phyloP scores from a whole-genome alignment of 768 basidiomycete genomes.

The Mycena kentingensis region DNA sequence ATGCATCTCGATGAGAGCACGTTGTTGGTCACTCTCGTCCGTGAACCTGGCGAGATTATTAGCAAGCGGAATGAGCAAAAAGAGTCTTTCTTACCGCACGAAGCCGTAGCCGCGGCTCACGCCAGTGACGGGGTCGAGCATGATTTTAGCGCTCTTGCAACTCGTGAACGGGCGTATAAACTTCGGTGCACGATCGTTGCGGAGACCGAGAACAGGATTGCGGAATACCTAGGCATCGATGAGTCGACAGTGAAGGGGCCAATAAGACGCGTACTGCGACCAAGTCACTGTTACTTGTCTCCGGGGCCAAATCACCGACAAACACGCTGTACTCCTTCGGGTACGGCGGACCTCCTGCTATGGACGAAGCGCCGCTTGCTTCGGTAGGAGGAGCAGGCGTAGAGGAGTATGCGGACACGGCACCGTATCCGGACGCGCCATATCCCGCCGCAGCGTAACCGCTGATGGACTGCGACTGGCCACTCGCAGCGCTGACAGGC shows the following conservation, averaged over 20 bases:
- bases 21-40: constrained; percentile 85
- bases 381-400: neutral
- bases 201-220: constrained; percentile 82
- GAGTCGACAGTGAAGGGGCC: neutral
- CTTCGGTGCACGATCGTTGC: constrained; percentile 85
- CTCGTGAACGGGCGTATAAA: constrained; percentile 87
- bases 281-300: constrained; percentile 94
- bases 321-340: constrained; percentile 92
- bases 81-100: constrained; percentile 62
- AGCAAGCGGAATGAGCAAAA: constrained; percentile 17
- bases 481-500: neutral
- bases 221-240: constrained; percentile 55
- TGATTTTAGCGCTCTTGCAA: constrained; percentile 95
- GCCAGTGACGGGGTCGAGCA: constrained; percentile 89
- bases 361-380: constrained; percentile 24
- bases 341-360: constrained; percentile 54
- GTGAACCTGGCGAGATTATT: constrained; percentile 64
- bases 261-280: constrained; percentile 54
- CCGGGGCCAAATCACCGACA: constrained; percentile 90
- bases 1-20: constrained; percentile 90
- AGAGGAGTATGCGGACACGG: neutral
- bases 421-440: neutral
- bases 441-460: neutral
- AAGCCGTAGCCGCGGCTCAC: constrained; percentile 92
- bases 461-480: neutral